phyloP scores from a whole-genome alignment of 2,329 filamentous ascomycete species.

The Hypoxylon sp. region DNA sequence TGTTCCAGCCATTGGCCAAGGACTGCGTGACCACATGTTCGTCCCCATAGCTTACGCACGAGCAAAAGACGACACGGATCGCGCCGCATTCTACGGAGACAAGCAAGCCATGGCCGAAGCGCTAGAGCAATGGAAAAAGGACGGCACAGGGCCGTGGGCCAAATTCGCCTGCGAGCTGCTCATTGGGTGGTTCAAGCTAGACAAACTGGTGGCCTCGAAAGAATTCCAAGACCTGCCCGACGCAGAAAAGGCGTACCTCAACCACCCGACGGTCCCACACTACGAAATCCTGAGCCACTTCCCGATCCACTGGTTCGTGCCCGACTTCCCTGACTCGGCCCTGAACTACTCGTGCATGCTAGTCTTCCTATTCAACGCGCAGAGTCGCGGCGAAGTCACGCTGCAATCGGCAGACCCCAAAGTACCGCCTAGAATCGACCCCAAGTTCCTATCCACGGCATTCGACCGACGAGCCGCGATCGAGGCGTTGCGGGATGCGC shows the following conservation, averaged over 20 bases:
- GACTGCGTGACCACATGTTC: constrained; percentile 60
- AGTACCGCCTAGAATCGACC: constrained; percentile 67
- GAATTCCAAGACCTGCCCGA: constrained; percentile 67
- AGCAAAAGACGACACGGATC: constrained; percentile 59
- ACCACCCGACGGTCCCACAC: constrained; percentile 67
- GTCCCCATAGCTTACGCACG: constrained; percentile 58
- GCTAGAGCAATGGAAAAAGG: constrained; percentile 63
- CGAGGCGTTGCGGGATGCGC: constrained; percentile 62
- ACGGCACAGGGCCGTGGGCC: constrained; percentile 60
- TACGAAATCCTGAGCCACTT: constrained; percentile 69
- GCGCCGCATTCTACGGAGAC: constrained; percentile 63
- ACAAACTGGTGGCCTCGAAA: constrained; percentile 56
- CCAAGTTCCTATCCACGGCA: constrained; percentile 66
- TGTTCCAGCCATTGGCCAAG: constrained; percentile 58
- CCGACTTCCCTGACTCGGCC: constrained; percentile 53
- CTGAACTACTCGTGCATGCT: constrained; percentile 62
- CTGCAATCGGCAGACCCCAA: constrained; percentile 68
- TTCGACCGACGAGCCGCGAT: constrained; percentile 69
- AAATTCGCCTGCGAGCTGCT: constrained; percentile 58
- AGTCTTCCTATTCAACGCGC: constrained; percentile 68
- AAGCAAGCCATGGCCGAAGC: constrained; percentile 61
- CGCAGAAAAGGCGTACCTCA: constrained; percentile 61
- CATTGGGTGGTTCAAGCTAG: constrained; percentile 63
- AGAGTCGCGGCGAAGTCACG: constrained; percentile 66
- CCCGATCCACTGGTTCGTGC: constrained; percentile 61